Evolutionary conservation across 2,329 filamentous ascomycete species (phyloP), one percentile per base, ranked within the genome.

Genomic region (Coleophoma eucalyptorum): DNA sequence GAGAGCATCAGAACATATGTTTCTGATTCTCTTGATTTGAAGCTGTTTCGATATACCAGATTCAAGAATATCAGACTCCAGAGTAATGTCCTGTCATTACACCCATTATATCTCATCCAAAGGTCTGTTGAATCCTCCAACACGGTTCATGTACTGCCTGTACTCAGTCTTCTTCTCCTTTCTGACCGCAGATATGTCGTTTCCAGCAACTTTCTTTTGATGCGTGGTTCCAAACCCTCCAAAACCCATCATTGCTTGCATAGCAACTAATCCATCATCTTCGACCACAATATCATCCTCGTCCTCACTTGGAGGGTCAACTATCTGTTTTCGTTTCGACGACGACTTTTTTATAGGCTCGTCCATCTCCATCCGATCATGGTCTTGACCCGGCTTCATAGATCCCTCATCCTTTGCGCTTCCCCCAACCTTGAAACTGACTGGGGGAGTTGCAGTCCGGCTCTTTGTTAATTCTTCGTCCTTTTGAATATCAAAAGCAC

Each of bases 91-190:
- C 26, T 26, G 26, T 26, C 5, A 26, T 26, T 26, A 8, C n/a
- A n/a, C 3, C 32, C 42, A 20, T 51, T 33, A 51, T 21, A 38
- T 53, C 43, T 66, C 59, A 67, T 85, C 88, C 48, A 92, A 72
- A 43, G 89, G 88, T 61, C 89, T 72, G 67, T 93, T 94, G 74
- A 94, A 94, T 5, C 89, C 89, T 50, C 89, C 89, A 47, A 84
- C 76, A 50, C 89, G 80, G 65, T 94, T 94, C 84, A 99, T 99
- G 70, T 99, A 99, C 79, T 99, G 94, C 60, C 94, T 80, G 65
- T 97, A 97, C 75, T 95, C 83, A 13, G 86, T 89, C 81, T 90
- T 92, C 83, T 96, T 97, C 72, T 94, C 90, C 77, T 94, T 97
- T 59, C 86, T 77, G 48, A 97, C 84, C 0, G 77, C 90, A 50